Base-by-base conservation (phyloP, 331 rosid species). In the Acacia pycnantha region DNA sequence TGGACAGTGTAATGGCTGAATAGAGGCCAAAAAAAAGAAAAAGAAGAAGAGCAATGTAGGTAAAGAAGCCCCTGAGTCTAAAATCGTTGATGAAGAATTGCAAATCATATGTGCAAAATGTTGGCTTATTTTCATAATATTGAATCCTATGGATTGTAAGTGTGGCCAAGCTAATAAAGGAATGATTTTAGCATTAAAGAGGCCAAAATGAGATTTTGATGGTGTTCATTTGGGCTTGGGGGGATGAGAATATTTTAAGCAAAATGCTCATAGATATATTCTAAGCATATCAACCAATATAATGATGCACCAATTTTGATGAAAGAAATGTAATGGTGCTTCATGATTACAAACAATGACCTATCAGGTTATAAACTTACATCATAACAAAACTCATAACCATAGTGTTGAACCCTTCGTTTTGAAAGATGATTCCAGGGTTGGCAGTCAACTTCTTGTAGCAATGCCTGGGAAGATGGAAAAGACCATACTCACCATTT, bases 341-440 rank as follows among this genome's bases (percentile, higher is more conserved):
- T 33, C 50, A 1, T 31, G 50, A 77, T 62, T 24, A 44, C 7
- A 77, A 43, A 77, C 12, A 77, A 59, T 61, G 27, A 26, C 43
- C 15, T 13, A 12, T 47, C 22, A 70, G 11, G 37, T 70, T 59
- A 62, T 70, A 73, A 59, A 79, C 91, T 84, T 81, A 95, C 98
- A 82, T 89, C 93, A 77, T 95, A 95, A 84, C 92, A 84, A 81
- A 95, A 95, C 79, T 93, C 98, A 81, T 87, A 95, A 69, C 98
- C 98, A 82, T 95, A 93, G 85, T 93, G 99, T 82, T 95, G 99
- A 90, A 95, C 99, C 87, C 97, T 92, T 81, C 99, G 89, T 88
- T 93, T 93, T 6, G 98, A 73, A 65, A 92, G 96, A 84, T 83
- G 70, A 31, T 87, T 88, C 99, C 97, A 95, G 61, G 93, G 93